These are phyloP conservation scores for Gliomastix tumulicola DNA, from an alignment of 2,329 filamentous ascomycete species.

Conservation along the genomic window DNA sequence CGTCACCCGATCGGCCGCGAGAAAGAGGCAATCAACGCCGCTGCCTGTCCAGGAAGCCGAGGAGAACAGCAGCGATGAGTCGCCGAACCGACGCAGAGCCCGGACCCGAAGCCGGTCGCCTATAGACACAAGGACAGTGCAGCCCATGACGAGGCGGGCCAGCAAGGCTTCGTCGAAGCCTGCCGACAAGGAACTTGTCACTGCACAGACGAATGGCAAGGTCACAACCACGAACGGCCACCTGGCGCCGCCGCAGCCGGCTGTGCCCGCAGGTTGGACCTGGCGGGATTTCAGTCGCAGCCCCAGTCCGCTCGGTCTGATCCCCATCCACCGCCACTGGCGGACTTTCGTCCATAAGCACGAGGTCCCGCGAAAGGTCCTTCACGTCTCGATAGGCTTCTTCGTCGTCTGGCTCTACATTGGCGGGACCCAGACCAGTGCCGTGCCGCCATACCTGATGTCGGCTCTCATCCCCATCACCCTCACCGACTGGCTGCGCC, in stretches of 20 bases:
- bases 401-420: slow-evolving; percentile 82
- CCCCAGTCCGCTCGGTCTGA: slow-evolving; percentile 86
- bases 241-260: slow-evolving; percentile 59
- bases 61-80: slow-evolving; percentile 28
- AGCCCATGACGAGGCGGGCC: slow-evolving; percentile 42
- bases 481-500: slow-evolving; percentile 72
- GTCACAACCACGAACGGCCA: slow-evolving; percentile 49
- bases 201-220: slow-evolving; percentile 27
- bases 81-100: slow-evolving; percentile 50
- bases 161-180: slow-evolving; percentile 16
- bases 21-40: slow-evolving; percentile 50
- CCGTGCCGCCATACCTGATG: slow-evolving; percentile 82
- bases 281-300: slow-evolving; percentile 88
- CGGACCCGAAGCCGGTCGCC: slow-evolving; percentile 68
- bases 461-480: slow-evolving; percentile 77
- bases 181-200: slow-evolving; percentile 6
- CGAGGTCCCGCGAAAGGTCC: slow-evolving; percentile 86
- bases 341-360: slow-evolving; percentile 90
- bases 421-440: slow-evolving; percentile 65
- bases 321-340: slow-evolving; percentile 92
- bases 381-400: slow-evolving; percentile 97
- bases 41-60: slow-evolving; percentile 53
- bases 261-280: slow-evolving; percentile 56
- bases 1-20: slow-evolving; percentile 67
- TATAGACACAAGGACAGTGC: slow-evolving; percentile 42